Evolutionary conservation across 805 yeast genomes (phyloP).

Genomic region (Saitoella complicata): DNA sequence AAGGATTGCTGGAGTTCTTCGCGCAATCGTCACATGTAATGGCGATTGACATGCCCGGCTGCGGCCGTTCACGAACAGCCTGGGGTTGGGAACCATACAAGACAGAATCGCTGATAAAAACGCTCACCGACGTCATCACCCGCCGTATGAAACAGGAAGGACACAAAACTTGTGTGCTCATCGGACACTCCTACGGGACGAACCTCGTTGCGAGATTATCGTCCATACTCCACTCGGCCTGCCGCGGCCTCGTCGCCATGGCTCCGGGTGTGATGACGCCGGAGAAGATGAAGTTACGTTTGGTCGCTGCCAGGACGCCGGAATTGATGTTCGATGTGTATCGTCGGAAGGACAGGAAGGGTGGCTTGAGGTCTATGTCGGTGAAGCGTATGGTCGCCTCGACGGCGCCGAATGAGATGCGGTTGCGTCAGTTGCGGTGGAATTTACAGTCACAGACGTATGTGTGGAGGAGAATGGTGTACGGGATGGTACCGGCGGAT

Average conservation of each 20-base stretch:
- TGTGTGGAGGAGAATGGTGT: conserved; percentile 37
- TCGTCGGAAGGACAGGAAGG: conserved; percentile 42
- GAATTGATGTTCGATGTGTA: conserved; percentile 33
- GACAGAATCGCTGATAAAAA: conserved; percentile 8
- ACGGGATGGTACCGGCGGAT: conserved; percentile 32
- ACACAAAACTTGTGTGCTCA: conserved; percentile 22
- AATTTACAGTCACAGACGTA: conserved; percentile 45
- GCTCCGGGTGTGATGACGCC: conserved; percentile 21
- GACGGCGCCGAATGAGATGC: conserved; percentile 24
- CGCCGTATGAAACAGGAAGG: not conserved
- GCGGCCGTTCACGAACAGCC: conserved; percentile 33
- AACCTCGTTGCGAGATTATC: conserved; percentile 12
- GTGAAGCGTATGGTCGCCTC: conserved; percentile 33
- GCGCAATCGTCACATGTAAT: conserved; percentile 46
- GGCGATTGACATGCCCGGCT: conserved; percentile 76
- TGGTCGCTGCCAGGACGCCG: conserved; percentile 17
- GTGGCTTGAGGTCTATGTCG: conserved; percentile 44
- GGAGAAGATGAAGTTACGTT: conserved; percentile 7
- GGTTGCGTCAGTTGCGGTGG: conserved; percentile 49
- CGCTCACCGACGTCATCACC: conserved; percentile 10
- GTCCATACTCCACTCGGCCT: no score
- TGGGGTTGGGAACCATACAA: conserved; percentile 4
- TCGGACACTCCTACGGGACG: conserved; percentile 69
- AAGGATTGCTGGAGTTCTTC: conserved; percentile 47
- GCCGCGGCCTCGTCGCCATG: conserved; percentile 19